Percentiles rank a stretch among this genome's conserved stretches.
phyloP scores from a whole-genome alignment of 306 rosid genomes.

The Pyrus communis region DNA sequence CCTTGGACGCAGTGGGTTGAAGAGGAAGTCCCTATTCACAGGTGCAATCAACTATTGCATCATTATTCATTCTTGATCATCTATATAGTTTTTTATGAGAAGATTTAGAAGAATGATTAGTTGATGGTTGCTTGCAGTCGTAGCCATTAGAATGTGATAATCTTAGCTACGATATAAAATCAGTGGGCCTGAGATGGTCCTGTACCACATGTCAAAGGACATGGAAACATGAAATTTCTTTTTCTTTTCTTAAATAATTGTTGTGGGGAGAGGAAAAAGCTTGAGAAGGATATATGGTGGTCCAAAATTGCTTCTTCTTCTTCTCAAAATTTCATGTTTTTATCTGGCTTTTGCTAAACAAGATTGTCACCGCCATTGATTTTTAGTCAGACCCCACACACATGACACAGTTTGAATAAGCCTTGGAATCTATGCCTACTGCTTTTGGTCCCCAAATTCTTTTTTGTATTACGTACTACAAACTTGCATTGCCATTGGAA shows the following conservation, averaged over 20 bases:
- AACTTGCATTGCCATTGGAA: conserved; percentile 18
- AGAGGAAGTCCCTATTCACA: no score
- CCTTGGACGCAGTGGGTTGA: no score
- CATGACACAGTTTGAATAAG: conserved; percentile 8
- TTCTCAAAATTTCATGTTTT: conserved; percentile 24
- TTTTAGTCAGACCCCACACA: conserved; percentile 27
- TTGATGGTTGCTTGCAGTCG: conserved; percentile 36
- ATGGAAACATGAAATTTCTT: conserved; percentile 29
- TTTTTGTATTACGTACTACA: conserved; percentile 12
- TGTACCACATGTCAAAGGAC: conserved; percentile 53
- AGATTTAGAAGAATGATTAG: conserved; percentile 17
- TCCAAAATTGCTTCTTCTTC: conserved; percentile 22
- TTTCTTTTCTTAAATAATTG: conserved; percentile 41
- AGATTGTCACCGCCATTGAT: conserved; percentile 29
- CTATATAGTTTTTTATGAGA: conserved; percentile 10
- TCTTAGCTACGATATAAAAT: conserved; percentile 23
- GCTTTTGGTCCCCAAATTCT: conserved; percentile 30
- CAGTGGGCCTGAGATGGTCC: conserved; percentile 52
- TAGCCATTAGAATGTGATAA: conserved; percentile 25
- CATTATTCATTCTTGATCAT: background rate
- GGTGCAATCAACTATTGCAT: no score
- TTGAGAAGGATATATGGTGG: conserved; percentile 41
- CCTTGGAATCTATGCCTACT: conserved; percentile 35
- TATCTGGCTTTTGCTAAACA: conserved; percentile 17
- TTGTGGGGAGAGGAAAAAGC: conserved; percentile 5